Base-by-base conservation (phyloP, 768 basidiomycete genomes). In the Daedaleopsis sinensis region DNA sequence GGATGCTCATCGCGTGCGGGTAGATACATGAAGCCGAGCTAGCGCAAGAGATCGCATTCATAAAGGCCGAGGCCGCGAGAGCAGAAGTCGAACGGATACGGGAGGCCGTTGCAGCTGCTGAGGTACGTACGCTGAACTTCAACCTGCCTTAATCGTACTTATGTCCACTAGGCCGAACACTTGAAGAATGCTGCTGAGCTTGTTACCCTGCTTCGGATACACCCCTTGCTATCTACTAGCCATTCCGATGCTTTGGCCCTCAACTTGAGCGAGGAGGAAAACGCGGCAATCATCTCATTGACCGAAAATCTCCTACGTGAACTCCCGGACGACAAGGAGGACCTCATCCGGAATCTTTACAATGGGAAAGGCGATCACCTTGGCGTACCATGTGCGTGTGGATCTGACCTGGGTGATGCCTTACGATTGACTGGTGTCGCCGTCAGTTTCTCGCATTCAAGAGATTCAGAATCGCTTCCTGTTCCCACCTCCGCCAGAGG, bases 21-120 rank as follows among this genome's bases (percentile, higher is more conserved):
- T 64, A 93, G 91, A 73, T 72, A 46, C 78, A 88, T 65, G 91
- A 93, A 74, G 76, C 82, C 1, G 90, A 90, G 63, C 66, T 84
- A 16, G 79, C 77, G 1, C 84, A 83, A 47, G 85, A 90, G 65
- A 68, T 84, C 24, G 77, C 83, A 13, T 68, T 71, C 49, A 86
- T 84, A 71, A 82, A 82, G 60, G 77, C 75, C 47, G 86, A 89
- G 66, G 77, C 77, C 23, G 86, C 87, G 56, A 83, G 80, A 65
- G 76, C 76, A 18, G 84, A 88, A 65, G 81, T 82, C 61, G 75
- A 80, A 46, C 84, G 84, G 63, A 72, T 89, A 51, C 74, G 81
- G 38, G 75, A 81, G 5, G 86, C 86, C 50, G 77, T 91, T 52
- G 76, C 82, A 53, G 79, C 79, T 43, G 80, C 87, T 18, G 79